Base-by-base conservation (phyloP, 345 rosid genomes). In the Linum trigynum region DNA sequence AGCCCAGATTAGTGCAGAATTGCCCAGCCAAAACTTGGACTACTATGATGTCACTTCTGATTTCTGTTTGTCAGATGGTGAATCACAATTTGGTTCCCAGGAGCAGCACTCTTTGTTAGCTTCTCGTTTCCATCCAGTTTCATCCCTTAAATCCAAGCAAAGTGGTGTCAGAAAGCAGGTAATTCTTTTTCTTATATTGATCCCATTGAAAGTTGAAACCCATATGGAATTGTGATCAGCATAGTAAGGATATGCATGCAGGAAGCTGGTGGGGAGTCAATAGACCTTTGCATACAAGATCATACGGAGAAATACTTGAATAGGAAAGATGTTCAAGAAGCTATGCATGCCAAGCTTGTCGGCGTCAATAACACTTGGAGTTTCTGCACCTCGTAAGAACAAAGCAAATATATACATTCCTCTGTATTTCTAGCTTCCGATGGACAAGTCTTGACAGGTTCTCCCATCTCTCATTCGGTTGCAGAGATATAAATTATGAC, bases 341-440 rank as follows among this genome's bases (percentile, higher is more conserved):
- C 72, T 23, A 55, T 73, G 39, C 72, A 73, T 65, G 77, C 72
- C 17, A 32, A 56, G 48, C 77, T 69, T 6, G 57, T 73, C 0
- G 77, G 77, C 38, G 51, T 73, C 50, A 23, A 23, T 23, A 23
- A 23, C 0, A 23, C 36, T 43, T 39, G 55, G 17, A 55, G 16
- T 39, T 7, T 17, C 57, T 73, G 72, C 58, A 68, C 58, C 69
- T n/a, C 11, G 77, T 73, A 65, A 16, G 60, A 23, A 23, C 32
- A 0, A 23, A 23, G 32, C 0, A 23, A 23, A 23, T 23, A 23
- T 23, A 23, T 1, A 23, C 32, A 23, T 23, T 23, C 32, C 32
- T 23, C 4, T 41, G 45, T 0, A 41, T 4, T 41, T 41, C 45
- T 4, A 41, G 6, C 45, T 41, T 8, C 45, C 9, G 5, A 4